phyloP scores from a whole-genome alignment of 2,329 filamentous ascomycete genomes.

The Fusarium gaditjirri region DNA sequence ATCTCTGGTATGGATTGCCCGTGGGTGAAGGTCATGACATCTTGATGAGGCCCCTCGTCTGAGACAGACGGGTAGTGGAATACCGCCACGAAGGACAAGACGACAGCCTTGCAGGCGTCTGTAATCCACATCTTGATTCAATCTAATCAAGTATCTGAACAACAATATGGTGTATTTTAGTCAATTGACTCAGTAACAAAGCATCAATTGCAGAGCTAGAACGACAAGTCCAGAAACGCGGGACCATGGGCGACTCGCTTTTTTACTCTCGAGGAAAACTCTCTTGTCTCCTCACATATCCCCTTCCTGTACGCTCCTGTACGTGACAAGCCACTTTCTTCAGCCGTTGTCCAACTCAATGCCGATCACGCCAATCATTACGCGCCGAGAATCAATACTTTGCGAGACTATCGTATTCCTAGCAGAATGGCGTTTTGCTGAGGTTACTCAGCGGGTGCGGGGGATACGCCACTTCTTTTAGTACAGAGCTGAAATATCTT shows the following conservation, averaged over 20 bases:
- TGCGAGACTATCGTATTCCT: background rate
- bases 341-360: background rate
- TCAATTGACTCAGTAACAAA: background rate
- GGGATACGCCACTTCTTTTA: background rate
- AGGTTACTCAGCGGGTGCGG: background rate
- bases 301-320: background rate
- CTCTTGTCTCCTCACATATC: background rate
- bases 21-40: constrained; percentile 4
- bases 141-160: rapidly evolving
- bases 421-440: background rate
- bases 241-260: background rate
- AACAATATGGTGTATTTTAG: rapidly evolving
- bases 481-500: constrained; percentile 4
- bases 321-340: background rate
- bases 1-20: background rate
- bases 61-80: background rate
- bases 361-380: background rate
- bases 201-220: background rate
- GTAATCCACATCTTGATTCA: constrained; percentile 5
- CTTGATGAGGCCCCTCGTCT: background rate
- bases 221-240: background rate
- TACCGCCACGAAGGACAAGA: constrained; percentile 1
- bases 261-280: background rate
- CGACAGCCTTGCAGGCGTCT: constrained; percentile 6
- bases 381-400: background rate